Evolutionary conservation across 257 asterid genomes (phyloP).

Genomic region (Solanum habrochaites): DNA sequence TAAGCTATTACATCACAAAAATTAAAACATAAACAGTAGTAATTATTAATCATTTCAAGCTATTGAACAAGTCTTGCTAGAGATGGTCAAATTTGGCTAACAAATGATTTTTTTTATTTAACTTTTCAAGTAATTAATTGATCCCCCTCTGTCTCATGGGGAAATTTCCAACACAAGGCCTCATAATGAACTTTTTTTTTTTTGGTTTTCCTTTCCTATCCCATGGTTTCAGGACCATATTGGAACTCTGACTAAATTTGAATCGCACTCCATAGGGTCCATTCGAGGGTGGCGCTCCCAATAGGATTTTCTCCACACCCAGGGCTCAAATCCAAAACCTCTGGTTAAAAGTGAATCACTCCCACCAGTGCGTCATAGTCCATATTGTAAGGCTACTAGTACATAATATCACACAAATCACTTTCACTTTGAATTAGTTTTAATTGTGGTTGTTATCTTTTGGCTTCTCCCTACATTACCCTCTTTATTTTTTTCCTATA

Average conservation of each 20-base stretch:
- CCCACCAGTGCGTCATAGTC: too few relatives aligned
- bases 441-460: not conserved
- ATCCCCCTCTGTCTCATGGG: not conserved
- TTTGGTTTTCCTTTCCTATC: too few relatives aligned
- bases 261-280: rapidly evolving
- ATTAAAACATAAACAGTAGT: too few relatives aligned
- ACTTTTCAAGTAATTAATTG: not conserved
- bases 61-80: not conserved
- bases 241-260: too few relatives aligned
- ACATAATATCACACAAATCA: not conserved
- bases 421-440: not conserved
- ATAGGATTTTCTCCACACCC: too few relatives aligned
- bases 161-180: not conserved
- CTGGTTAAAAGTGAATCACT: too few relatives aligned
- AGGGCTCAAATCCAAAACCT: too few relatives aligned
- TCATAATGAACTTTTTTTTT: not conserved
- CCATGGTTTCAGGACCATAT: too few relatives aligned
- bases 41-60: not conserved
- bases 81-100: not conserved
- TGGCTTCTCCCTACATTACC: not conserved
- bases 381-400: too few relatives aligned
- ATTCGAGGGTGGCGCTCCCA: too few relatives aligned
- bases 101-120: not conserved
- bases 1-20: not conserved
- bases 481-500: not conserved